phyloP scores from a whole-genome alignment of 805 yeast genomes.

The Ogataea salicorniae region DNA sequence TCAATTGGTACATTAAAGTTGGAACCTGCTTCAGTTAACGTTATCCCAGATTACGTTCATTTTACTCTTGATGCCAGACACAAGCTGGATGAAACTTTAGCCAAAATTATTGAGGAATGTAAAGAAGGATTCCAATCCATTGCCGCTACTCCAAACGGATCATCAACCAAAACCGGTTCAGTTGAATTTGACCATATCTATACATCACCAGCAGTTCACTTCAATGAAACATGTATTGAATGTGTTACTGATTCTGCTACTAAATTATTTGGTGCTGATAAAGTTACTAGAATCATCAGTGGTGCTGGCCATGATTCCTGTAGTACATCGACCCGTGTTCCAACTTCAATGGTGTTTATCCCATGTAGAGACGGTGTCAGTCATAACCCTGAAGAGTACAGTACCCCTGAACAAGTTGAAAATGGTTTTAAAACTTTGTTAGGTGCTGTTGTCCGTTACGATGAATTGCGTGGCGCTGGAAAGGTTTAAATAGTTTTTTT shows the following conservation, averaged over 20 bases:
- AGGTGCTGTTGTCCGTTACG: conserved; percentile 37
- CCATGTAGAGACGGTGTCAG: conserved; percentile 64
- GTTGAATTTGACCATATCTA: conserved; percentile 40
- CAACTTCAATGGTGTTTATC: conserved; percentile 71
- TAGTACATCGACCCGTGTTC: conserved; percentile 47
- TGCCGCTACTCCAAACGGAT: conserved; percentile 31
- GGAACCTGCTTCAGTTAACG: conserved; percentile 60
- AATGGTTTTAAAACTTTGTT: conserved; percentile 54
- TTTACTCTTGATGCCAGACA: conserved; percentile 63
- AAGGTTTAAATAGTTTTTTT: no score
- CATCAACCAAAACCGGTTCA: conserved; percentile 26
- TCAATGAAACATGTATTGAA: conserved; percentile 45
- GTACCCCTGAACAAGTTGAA: conserved; percentile 59
- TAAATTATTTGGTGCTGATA: conserved; percentile 41
- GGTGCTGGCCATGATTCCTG: conserved; percentile 80
- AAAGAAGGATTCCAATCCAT: conserved; percentile 34
- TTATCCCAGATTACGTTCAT: conserved; percentile 56
- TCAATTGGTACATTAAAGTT: conserved; percentile 55
- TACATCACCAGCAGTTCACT: conserved; percentile 52
- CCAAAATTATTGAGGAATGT: conserved; percentile 34
- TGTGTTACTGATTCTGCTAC: conserved; percentile 50
- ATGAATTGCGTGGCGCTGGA: conserved; percentile 9
- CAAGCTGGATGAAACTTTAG: conserved; percentile 38
- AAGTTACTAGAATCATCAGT: conserved; percentile 44
- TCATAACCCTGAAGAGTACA: conserved; percentile 63